These are phyloP conservation scores for Dictyostelium brefeldianum DNA, from an alignment of 78 protist species.

Conservation along the genomic window DNA sequence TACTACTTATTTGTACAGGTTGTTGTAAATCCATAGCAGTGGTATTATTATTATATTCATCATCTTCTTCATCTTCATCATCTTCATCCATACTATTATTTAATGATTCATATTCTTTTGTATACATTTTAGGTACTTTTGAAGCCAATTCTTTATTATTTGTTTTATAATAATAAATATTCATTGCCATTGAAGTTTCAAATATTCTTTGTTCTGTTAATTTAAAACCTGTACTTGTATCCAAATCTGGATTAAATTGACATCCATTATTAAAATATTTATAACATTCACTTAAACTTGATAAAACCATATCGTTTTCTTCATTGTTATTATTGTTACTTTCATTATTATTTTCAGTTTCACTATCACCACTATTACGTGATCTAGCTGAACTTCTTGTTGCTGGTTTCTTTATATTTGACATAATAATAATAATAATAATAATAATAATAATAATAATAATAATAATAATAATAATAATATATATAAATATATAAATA, in stretches of 20 bases:
- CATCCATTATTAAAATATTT: conserved; percentile 19
- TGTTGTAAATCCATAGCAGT: background rate
- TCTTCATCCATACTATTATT: background rate
- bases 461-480: too few relatives aligned
- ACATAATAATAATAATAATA: too few relatives aligned
- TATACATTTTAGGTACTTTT: background rate
- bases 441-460: too few relatives aligned
- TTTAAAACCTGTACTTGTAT: background rate
- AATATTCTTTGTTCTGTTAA: background rate
- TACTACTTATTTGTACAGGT: background rate
- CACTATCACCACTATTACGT: too few relatives aligned
- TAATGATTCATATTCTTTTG: background rate
- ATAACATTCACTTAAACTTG: conserved; percentile 15
- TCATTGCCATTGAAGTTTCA: background rate
- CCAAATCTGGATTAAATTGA: background rate
- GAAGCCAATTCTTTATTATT: background rate
- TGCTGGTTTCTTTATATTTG: too few relatives aligned
- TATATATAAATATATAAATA: too few relatives aligned
- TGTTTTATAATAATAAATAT: background rate
- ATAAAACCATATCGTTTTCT: background rate
- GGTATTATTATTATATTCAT: background rate
- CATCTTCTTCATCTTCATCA: background rate
- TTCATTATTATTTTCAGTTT: background rate
- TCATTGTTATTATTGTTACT: background rate
- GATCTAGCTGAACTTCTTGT: too few relatives aligned